These are phyloP conservation scores for Boechera retrofracta DNA, from an alignment of 345 rosid genomes.

Conservation along the genomic window DNA sequence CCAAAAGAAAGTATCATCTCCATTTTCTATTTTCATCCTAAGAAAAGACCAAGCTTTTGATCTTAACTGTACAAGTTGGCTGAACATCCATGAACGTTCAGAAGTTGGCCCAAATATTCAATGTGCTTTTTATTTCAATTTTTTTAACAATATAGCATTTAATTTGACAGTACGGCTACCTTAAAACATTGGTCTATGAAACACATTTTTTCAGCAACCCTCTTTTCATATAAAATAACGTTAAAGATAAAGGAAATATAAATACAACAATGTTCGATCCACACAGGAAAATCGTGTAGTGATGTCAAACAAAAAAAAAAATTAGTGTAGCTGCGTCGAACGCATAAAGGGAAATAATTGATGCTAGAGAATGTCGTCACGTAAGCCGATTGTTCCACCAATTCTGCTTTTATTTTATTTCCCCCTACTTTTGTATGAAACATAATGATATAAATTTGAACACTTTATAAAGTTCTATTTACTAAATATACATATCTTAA, in stretches of 20 bases:
- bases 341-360: constrained; percentile 24
- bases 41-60: too few relatives aligned
- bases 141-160: too few relatives aligned
- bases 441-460: constrained; percentile 25
- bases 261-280: neutral
- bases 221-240: neutral
- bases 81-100: too few relatives aligned
- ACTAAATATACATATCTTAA: neutral
- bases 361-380: constrained; percentile 41
- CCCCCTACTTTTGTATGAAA: constrained; percentile 20
- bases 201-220: too few relatives aligned
- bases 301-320: neutral
- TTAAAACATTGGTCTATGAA: too few relatives aligned
- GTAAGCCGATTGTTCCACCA: constrained; percentile 40
- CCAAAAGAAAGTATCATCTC: too few relatives aligned
- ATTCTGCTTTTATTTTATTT: neutral
- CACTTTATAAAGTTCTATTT: constrained; percentile 26
- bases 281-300: neutral
- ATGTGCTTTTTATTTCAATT: too few relatives aligned
- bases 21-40: too few relatives aligned
- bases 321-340: neutral
- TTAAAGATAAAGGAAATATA: neutral
- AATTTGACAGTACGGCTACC: too few relatives aligned
- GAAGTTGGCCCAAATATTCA: too few relatives aligned
- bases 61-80: too few relatives aligned